phyloP scores from a whole-genome alignment of 768 basidiomycete genomes.

The Suillus alpinus region DNA sequence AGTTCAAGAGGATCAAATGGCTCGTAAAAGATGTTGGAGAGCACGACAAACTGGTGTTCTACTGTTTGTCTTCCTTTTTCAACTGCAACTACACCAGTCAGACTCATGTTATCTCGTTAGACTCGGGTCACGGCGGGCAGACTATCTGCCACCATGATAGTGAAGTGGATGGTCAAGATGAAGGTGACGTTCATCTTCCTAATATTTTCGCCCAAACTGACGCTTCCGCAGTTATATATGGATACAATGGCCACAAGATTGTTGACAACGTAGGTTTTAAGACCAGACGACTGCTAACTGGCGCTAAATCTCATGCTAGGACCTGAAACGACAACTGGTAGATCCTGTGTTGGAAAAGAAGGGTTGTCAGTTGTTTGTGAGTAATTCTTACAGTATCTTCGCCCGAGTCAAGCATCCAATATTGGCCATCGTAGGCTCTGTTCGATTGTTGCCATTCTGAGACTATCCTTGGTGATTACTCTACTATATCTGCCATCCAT shows the following conservation, averaged over 20 bases:
- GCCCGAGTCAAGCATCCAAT: not conserved
- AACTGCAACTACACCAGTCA: too few species aligned
- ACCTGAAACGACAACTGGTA: conserved; percentile 19
- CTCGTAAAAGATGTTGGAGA: conserved; percentile 41
- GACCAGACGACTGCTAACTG: not conserved
- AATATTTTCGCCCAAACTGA: not conserved
- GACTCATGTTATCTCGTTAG: conserved; percentile 5
- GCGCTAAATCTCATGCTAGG: conserved; percentile 8
- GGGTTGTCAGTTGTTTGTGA: not conserved
- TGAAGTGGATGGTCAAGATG: conserved; percentile 49
- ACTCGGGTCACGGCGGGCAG: conserved; percentile 22
- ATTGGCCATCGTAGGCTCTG: conserved; percentile 15
- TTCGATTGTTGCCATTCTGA: conserved; percentile 32
- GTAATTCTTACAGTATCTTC: not conserved
- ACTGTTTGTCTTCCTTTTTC: conserved; percentile 38
- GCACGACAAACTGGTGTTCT: conserved; percentile 52
- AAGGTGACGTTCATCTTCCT: conserved; percentile 36
- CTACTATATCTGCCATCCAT: not conserved
- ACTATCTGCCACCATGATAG: conserved; percentile 24
- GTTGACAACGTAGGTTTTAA: conserved; percentile 18
- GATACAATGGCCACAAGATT: conserved; percentile 15
- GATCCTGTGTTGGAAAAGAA: conserved; percentile 16
- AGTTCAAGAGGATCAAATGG: conserved; percentile 42
- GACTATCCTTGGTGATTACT: conserved; percentile 18
- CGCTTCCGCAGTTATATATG: not conserved